phyloP scores from a whole-genome alignment of 108 stramenopile genomes.

The Chaetoceros tenuissimus region DNA sequence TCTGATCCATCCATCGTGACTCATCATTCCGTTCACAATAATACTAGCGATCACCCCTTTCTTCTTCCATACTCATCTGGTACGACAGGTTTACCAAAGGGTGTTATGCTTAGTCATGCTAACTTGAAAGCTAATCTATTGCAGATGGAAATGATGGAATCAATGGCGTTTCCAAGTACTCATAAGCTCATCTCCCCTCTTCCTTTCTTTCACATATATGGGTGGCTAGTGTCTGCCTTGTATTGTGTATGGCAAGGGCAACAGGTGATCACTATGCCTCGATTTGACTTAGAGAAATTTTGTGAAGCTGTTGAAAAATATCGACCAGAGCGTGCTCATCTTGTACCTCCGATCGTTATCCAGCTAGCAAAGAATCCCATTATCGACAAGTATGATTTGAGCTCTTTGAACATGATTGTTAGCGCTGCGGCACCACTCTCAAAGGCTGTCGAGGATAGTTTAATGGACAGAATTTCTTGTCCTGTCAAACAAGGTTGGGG shows the following conservation, averaged over 20 bases:
- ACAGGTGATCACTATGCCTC: slow-evolving; percentile 57
- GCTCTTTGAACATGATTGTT: slow-evolving; percentile 48
- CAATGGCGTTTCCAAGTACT: slow-evolving; percentile 26
- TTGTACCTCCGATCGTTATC: slow-evolving; percentile 86
- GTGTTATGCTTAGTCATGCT: slow-evolving; percentile 79
- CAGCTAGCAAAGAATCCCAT: slow-evolving; percentile 70
- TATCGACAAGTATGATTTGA: slow-evolving; percentile 72
- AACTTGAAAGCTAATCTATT: slow-evolving; percentile 77
- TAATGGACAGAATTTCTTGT: slow-evolving; percentile 45
- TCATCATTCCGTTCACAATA: slow-evolving; percentile 27
- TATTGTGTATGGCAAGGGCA: slow-evolving; percentile 62
- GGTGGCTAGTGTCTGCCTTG: slow-evolving; percentile 48
- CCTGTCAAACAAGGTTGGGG: slow-evolving; percentile 87
- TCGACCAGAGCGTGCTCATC: slow-evolving; percentile 63
- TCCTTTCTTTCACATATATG: slow-evolving; percentile 94
- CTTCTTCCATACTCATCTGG: slow-evolving; percentile 88
- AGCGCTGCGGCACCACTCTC: slow-evolving; percentile 86
- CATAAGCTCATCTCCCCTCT: slow-evolving; percentile 72
- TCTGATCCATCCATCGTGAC: slow-evolving; percentile 22
- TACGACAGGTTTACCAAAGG: slow-evolving; percentile 93
- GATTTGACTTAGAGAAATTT: slow-evolving; percentile 77
- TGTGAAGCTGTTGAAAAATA: slow-evolving; percentile 62
- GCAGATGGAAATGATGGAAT: slow-evolving; percentile 55
- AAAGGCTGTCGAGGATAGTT: slow-evolving; percentile 50
- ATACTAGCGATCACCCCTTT: slow-evolving; percentile 45